Base-by-base conservation (phyloP, 2,329 filamentous ascomycete species). In the Aotearoamyces nothofagi region DNA sequence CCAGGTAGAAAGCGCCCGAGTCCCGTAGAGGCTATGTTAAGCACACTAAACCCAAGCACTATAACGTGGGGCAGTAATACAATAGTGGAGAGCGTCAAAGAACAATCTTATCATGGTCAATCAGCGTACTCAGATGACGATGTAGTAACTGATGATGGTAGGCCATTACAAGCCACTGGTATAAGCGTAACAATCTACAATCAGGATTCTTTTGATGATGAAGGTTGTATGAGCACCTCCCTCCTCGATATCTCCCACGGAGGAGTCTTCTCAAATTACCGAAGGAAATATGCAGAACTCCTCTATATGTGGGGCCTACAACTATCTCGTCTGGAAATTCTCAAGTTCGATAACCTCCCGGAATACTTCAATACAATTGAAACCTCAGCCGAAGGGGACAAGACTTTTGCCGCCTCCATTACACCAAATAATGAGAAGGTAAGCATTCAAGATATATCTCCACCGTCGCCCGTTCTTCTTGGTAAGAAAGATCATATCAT, bases 261-360 rank as follows among this genome's bases (percentile, higher is more conserved):
- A 4, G 46, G 55, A 3, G 46, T 63, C 12, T 71, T 72, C 37
- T 58, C 62, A n/a, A 59, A 56, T 40, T 79, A 78, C 42, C 66
- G 74, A 19, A 66, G 69, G 34, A 61, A 65, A 1, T 79, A 79
- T 40, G 71, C 73, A n/a, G 70, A 77, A 48, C 63, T 78, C 51
- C 58, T 79, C 3, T 72, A 73, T 38, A 66, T 70, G 51, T 78
- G 74, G 74, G 57, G 61, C 2, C 63, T 72, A 32, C 70, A 70
- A 0, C 52, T 78, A 4, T 61, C 68, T 17, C 60, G 72, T 11
- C 59, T 78, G 2, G 74, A 79, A 44, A 65, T 79, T 15, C 60
- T 78, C 52, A 78, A 79, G 43, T 78, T 78, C 43, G 77, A 77
- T 36, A 61, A 69, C 4, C 53, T 78, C 22, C 64, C 64, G 31